Evolutionary conservation across 495 filamentous ascomycete species (phyloP).

Genomic region (Penicillium robsamsonii): DNA sequence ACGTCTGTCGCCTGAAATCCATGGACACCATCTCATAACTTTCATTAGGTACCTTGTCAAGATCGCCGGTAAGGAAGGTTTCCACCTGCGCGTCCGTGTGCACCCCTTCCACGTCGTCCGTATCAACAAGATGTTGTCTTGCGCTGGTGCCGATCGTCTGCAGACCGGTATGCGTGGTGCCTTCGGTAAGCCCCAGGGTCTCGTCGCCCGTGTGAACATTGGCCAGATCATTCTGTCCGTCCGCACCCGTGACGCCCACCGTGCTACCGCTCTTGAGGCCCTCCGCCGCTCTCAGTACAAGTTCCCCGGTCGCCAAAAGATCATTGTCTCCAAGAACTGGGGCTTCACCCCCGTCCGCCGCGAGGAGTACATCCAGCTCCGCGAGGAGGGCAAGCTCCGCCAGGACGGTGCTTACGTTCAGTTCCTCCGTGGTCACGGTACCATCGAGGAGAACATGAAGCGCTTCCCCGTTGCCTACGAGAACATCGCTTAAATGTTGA

Average conservation of each 20-base stretch:
- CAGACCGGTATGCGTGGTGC: slow-evolving; percentile 99
- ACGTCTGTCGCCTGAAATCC: not conserved
- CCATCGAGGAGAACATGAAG: slow-evolving; percentile 79
- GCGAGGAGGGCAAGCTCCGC: slow-evolving; percentile 83
- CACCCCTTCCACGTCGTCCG: slow-evolving; percentile 99
- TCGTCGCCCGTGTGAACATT: slow-evolving; percentile 97
- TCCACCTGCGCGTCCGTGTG: slow-evolving; percentile 95
- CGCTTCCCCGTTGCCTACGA: slow-evolving; percentile 90
- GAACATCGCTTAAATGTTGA: slow-evolving; percentile 46
- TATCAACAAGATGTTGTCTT: slow-evolving; percentile 99
- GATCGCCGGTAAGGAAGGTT: slow-evolving; percentile 93
- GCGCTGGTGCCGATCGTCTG: slow-evolving; percentile 98
- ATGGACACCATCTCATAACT: slow-evolving; percentile 14
- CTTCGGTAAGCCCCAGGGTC: slow-evolving; percentile 96
- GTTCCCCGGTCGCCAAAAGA: slow-evolving; percentile 99
- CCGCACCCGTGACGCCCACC: slow-evolving; percentile 88
- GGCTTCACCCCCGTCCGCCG: slow-evolving; percentile 96
- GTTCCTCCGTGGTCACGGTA: slow-evolving; percentile 91
- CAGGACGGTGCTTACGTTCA: slow-evolving; percentile 98
- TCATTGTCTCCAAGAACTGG: slow-evolving; percentile 99
- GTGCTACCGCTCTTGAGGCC: slow-evolving; percentile 90
- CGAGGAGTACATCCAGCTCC: slow-evolving; percentile 92
- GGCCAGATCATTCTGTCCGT: slow-evolving; percentile 96
- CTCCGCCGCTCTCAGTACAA: slow-evolving; percentile 98
- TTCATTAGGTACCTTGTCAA: slow-evolving; percentile 79